phyloP scores from a whole-genome alignment of 345 rosid species.

The Fremontodendron californicum region DNA sequence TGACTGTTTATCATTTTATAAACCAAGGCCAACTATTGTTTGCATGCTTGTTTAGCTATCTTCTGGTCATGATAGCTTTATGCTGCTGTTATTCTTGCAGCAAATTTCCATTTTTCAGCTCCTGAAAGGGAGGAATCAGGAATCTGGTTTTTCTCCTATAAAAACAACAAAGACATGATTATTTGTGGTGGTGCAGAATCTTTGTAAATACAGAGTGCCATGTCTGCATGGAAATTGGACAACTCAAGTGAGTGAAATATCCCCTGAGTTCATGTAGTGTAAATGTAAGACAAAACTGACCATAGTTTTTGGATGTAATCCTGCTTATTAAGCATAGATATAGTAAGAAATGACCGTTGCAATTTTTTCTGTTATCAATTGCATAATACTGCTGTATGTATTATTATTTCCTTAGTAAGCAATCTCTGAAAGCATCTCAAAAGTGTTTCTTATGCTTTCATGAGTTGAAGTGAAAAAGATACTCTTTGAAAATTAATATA shows the following conservation, averaged over 20 bases:
- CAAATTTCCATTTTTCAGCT: neutral
- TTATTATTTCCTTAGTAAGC: neutral
- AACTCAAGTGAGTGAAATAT: neutral
- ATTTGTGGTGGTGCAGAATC: neutral
- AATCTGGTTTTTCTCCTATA: neutral
- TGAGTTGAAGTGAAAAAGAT: neutral
- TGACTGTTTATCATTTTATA: neutral
- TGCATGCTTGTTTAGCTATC: neutral
- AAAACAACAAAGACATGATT: neutral
- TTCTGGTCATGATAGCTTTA: neutral
- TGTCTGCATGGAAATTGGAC: neutral
- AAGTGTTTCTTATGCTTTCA: neutral
- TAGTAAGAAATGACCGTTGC: neutral
- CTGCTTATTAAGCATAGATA: neutral
- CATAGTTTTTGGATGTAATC: neutral
- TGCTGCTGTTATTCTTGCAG: neutral
- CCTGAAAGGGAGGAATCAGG: neutral
- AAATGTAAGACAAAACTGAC: neutral
- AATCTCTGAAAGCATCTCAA: neutral
- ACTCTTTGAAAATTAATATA: neutral
- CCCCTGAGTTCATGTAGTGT: neutral
- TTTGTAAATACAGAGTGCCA: neutral
- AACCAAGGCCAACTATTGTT: neutral
- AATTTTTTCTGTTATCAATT: neutral
- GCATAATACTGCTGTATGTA: neutral